Evolutionary conservation across 495 filamentous ascomycete genomes (phyloP).

Genomic region (Daldinia grandis): DNA sequence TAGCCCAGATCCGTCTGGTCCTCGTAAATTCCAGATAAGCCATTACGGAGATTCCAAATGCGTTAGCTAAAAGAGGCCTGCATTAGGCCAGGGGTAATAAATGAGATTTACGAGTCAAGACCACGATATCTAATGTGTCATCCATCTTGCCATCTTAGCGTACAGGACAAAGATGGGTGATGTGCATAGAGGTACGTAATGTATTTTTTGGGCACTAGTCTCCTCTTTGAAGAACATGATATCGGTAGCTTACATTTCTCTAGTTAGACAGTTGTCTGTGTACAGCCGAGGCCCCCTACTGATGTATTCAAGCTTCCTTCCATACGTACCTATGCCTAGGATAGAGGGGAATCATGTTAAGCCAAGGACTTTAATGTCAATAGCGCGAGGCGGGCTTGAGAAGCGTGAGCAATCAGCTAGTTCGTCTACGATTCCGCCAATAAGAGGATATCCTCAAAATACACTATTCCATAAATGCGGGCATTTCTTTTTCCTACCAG

Average conservation of each 20-base stretch:
- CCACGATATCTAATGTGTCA: neutral
- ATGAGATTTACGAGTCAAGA: slow-evolving; percentile 12
- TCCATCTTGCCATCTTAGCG: neutral
- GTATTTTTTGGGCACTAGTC: neutral
- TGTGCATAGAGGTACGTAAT: too few relatives aligned
- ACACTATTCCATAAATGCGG: slow-evolving; percentile 25
- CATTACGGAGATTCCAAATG: slow-evolving; percentile 14
- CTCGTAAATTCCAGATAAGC: slow-evolving; percentile 29
- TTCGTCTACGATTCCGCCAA: slow-evolving; percentile 22
- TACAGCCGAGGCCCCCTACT: neutral
- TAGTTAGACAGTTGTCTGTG: neutral
- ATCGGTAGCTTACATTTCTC: neutral
- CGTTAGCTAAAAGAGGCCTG: slow-evolving; percentile 28
- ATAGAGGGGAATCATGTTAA: slow-evolving; percentile 14
- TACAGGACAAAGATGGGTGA: too few relatives aligned
- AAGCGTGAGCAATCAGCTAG: neutral
- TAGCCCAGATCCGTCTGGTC: slow-evolving; percentile 13
- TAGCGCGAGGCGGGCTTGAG: slow-evolving; percentile 25
- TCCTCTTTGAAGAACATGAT: neutral
- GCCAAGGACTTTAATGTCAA: slow-evolving; percentile 29
- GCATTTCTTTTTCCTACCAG: slow-evolving; percentile 7
- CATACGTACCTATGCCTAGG: neutral
- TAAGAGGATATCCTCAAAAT: neutral
- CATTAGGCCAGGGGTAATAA: slow-evolving; percentile 27
- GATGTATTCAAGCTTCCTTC: neutral